Conservation (phyloP, 768 basidiomycete genomes). For the Pisolithus orientalis region DNA sequence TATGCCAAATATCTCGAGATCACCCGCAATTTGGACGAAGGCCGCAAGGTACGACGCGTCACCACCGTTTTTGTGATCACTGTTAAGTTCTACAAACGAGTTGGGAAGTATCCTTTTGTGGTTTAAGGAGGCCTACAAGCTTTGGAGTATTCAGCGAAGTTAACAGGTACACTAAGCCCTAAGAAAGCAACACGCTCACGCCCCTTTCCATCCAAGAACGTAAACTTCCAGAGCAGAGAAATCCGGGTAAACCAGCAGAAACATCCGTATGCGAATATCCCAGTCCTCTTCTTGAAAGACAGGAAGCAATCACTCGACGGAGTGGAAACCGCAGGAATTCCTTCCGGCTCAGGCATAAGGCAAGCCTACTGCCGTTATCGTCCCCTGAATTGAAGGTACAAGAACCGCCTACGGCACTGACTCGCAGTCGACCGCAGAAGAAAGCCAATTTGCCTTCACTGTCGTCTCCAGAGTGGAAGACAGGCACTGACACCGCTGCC, state of each 20-base stretch:
- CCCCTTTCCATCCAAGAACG: conserved; percentile 25
- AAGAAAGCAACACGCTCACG: no score
- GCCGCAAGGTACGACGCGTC: conserved; percentile 55
- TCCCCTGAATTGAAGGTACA: conserved; percentile 52
- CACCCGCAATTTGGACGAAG: conserved; percentile 78
- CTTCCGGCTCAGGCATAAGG: conserved; percentile 24
- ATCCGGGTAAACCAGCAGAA: background rate
- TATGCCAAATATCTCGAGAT: conserved; percentile 88
- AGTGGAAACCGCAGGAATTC: conserved; percentile 43
- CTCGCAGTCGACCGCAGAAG: no score
- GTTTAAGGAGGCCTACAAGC: conserved; percentile 70
- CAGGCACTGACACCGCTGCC: no score
- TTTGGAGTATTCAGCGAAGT: conserved; percentile 67
- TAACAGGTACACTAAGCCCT: conserved; percentile 65
- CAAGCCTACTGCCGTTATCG: conserved; percentile 40
- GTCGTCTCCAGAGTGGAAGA: no score
- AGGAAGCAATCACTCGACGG: conserved; percentile 30
- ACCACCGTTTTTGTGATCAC: background rate
- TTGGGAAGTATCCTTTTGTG: conserved; percentile 63
- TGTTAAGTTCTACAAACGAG: conserved; percentile 80
- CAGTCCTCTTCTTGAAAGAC: background rate
- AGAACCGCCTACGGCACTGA: conserved; percentile 38
- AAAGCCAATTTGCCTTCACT: no score
- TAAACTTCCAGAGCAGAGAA: conserved; percentile 3
- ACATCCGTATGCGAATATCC: conserved; percentile 1